Evolutionary conservation across 2,329 filamentous ascomycete species (phyloP), one percentile per base, ranked within the genome.

Genomic region (Fulvia fulva): DNA sequence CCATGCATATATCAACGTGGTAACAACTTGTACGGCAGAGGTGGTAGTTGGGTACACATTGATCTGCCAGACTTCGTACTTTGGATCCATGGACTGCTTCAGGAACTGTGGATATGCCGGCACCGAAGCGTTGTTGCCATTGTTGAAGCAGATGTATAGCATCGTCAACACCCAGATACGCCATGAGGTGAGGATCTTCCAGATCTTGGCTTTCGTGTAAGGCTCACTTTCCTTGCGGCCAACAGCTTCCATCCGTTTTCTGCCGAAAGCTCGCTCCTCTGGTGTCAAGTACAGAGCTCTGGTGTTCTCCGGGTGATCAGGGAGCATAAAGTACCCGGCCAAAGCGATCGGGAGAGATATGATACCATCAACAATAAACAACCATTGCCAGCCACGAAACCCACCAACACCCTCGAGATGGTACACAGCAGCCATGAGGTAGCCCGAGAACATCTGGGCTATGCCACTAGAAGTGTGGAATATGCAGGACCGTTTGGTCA

Each of bases 1-100:
- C 86, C 85, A 88, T 0, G 85, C 86, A 61, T 87, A 88, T 2
- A 81, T 74, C 1, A 88, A 74, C 0, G 85, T 87, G 1, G 80
- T 81, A 14, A 87, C 67, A 0, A 88, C 75, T 57, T 83, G 80
- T 1, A 84, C 76, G 0, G 78, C 82, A 41, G 74, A 74, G 3
- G 78, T 77, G 0, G 76, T 74, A 2, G 84, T 78, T 0, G 78
- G 80, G 0, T 80, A 77, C 0, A 78, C 80, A 26, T 85, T 82
- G 5, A 87, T 87, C 1, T 87, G 83, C 57, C 57, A 61, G 58
- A 81, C 67, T 0, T 73, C 73, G 63, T 81, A 81, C 37, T 75
- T 74, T 0, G 76, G 77, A 45, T 75, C 53, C 47, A 68, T 77
- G 0, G 74, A 77, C 8, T 68, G 59, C 61, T 78, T 76, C 19